Conservation (phyloP, 2,329 filamentous ascomycete species). For the Dothiorella sarmentorum region DNA sequence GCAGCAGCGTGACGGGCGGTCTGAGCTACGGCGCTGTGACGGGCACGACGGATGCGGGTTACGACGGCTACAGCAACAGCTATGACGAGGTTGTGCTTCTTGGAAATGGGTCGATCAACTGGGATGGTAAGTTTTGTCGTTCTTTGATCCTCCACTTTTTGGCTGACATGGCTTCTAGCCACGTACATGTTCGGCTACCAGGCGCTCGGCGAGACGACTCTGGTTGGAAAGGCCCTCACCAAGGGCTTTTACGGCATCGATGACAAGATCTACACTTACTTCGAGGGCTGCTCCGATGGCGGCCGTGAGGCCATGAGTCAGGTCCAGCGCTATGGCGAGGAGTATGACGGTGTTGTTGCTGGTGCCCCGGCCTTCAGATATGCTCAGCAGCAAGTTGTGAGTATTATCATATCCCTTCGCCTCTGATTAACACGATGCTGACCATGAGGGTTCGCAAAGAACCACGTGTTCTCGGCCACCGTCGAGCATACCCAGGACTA, state of each 20-base stretch:
- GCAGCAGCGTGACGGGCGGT: constrained; percentile 38
- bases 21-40: constrained; percentile 48
- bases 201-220: constrained; percentile 51
- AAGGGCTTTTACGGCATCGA: constrained; percentile 36
- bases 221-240: constrained; percentile 46
- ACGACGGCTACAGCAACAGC: constrained; percentile 45
- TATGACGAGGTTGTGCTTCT: constrained; percentile 33
- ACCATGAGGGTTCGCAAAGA: constrained; percentile 5
- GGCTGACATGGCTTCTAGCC: no score
- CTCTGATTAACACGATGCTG: neutral
- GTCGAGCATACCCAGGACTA: constrained; percentile 42
- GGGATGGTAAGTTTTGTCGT: no score
- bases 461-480: constrained; percentile 41
- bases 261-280: constrained; percentile 46
- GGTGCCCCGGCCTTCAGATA: constrained; percentile 49
- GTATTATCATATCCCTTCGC: neutral
- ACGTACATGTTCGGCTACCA: constrained; percentile 52
- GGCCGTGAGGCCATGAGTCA: constrained; percentile 50
- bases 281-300: constrained; percentile 54
- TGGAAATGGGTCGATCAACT: constrained; percentile 52
- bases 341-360: constrained; percentile 47
- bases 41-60: constrained; percentile 51
- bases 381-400: constrained; percentile 43
- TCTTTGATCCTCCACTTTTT: no score
- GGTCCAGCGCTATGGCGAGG: constrained; percentile 49